Base-by-base conservation (phyloP, 164 flowering plant genomes). In the Macadamia integrifolia region DNA sequence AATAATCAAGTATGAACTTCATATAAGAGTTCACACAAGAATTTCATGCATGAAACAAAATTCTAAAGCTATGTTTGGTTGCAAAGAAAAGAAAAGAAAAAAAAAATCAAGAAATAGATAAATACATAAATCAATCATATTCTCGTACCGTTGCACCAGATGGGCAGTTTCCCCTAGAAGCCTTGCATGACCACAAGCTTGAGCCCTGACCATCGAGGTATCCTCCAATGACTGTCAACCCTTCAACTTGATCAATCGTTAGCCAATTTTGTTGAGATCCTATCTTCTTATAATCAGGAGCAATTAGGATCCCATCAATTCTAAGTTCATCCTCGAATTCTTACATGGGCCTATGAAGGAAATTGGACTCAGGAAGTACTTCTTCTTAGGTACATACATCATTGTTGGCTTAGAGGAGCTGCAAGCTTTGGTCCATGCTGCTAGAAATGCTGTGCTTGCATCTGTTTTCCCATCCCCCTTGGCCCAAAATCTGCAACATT, bases 381-480 rank as follows among this genome's bases (percentile, higher is more conserved):
- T 67, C 42, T 66, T 70, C 14, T 44, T 55, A n/a, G 78, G 78
- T 0, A 78, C 74, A 23, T 60, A 50, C 14, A 78, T 48, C 2
- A 57, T 70, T 1, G 71, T 53, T 5, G 76, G 72, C 13, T 59
- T 60, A 23, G 48, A 44, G 5, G 78, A 78, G 29, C 15, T 57
- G 50, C 78, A 78, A 3, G 78, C 76, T 8, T 60, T 46, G 6
- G 44, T 11, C 81, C 78, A 78, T 7, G 81, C 75, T 31, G 48
- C 69, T 18, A 64, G 72, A 55, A 78, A 78, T 3, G 78, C 69
- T 10, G 35, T 40, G 9, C 74, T 78, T 2, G 81, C 71, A 40
- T 78, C 81, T 6, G 76, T 69, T 57, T 63, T 72, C 2, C 78
- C 81, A 18, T 78, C 78, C 1, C 61, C 62, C 50, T 64, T 78